Evolutionary conservation across 306 rosid genomes (phyloP), one percentile per base, ranked within the genome.

Genomic region (Vigna radiata): DNA sequence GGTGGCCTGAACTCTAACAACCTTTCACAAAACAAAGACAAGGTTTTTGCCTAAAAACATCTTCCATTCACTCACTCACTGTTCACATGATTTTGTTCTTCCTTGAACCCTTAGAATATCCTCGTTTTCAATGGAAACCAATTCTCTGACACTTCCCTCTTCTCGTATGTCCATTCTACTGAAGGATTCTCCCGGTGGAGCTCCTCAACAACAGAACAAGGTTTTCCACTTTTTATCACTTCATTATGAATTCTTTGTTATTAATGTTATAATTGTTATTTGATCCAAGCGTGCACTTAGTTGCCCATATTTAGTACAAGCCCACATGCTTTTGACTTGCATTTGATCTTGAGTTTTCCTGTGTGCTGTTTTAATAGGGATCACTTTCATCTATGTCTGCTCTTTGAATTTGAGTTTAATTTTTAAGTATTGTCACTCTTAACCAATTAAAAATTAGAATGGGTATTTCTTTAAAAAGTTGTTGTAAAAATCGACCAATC

Each of bases 161-260:
- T 62, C 39, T 65, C 80, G 54, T 21, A 16, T 36, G 5, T 41
- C 25, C 43, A 19, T 39, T 59, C 18, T 33, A 17, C 68, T 41
- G 9, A 75, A 72, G 2, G 63, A 61, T 50, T 67, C 76, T 8
- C 14, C 31, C 53, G 78, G 21, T 49, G 77, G 76, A 53, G 47
- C 64, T 62, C 65, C 82, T 17, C 81, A 66, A 43, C 75, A 56
- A 31, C 63, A 8, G 7, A 72, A 69, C 41, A 87, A 85, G 87
- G 90, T 84, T 21, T 56, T 71, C 66, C 7, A 7, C 52, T 64
- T 50, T 5, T 25, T 49, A 50, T 70, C 63, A 10, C 48, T 31
- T 52, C 19, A 0, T 17, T 50, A n/a, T 31, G 16, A 6, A 27
- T 11, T 17, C 36, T 29, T 33, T 48, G 66, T 29, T 25, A 25